Conservation (phyloP, 2,329 filamentous ascomycete species). For the Cytospora piceae region DNA sequence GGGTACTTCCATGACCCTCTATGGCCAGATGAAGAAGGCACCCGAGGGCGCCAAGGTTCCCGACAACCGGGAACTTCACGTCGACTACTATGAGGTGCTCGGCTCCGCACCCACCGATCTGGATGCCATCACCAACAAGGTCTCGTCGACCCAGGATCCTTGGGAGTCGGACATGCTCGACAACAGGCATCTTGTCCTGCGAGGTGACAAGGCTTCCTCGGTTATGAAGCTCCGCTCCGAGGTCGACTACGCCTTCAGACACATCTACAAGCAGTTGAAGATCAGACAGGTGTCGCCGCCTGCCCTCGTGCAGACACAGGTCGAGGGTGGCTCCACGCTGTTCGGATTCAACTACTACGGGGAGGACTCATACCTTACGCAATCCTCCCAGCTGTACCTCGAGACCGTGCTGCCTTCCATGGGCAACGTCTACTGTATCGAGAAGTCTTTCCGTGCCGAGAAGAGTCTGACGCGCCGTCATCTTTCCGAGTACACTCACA, state of each 20-base stretch:
- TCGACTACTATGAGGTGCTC: slow-evolving; percentile 84
- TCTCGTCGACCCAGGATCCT: slow-evolving; percentile 62
- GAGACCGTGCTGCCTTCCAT: slow-evolving; percentile 90
- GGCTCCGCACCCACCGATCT: slow-evolving; percentile 82
- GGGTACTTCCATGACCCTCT: slow-evolving; percentile 84
- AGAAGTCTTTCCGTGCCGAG: slow-evolving; percentile 98
- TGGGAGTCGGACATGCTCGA: slow-evolving; percentile 55
- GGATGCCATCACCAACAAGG: slow-evolving; percentile 86
- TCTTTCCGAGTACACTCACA: slow-evolving; percentile 93
- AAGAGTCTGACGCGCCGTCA: slow-evolving; percentile 94
- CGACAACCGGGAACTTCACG: slow-evolving; percentile 84
- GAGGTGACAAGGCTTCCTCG: slow-evolving; percentile 80
- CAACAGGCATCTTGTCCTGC: slow-evolving; percentile 81
- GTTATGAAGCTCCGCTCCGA: slow-evolving; percentile 86
- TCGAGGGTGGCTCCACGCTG: slow-evolving; percentile 89
- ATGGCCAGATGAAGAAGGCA: slow-evolving; percentile 82
- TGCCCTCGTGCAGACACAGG: slow-evolving; percentile 91
- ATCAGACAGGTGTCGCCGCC: slow-evolving; percentile 86
- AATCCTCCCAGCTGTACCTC: slow-evolving; percentile 96
- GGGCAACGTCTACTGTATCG: slow-evolving; percentile 96
- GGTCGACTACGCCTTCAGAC: slow-evolving; percentile 79
- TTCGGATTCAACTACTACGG: slow-evolving; percentile 71
- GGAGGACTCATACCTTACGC: slow-evolving; percentile 88
- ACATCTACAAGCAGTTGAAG: slow-evolving; percentile 75
- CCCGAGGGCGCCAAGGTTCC: slow-evolving; percentile 78